Evolutionary conservation across 768 basidiomycete genomes (phyloP), one percentile per base, ranked within the genome.

Genomic region (Kwoniella dejecticola): DNA sequence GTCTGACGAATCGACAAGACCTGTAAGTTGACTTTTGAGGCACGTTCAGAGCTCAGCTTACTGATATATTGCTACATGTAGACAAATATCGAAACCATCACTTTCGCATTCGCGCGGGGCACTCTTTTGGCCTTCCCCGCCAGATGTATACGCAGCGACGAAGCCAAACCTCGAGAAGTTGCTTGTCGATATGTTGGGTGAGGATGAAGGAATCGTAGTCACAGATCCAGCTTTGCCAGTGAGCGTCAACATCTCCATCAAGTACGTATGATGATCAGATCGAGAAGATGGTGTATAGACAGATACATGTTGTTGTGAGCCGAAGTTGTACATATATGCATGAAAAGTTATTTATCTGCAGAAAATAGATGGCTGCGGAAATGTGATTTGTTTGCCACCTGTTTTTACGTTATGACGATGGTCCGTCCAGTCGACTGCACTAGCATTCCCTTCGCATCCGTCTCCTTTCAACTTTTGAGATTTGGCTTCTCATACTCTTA

Each of bases 51-150:
- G 27, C n/a, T 41, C 24, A 24, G 45, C 45, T 47, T 3, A 50
- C 17, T n/a, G 21, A 30, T 12, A 26, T 1, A n/a, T n/a, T n/a
- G n/a, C n/a, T 26, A 24, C 17, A 24, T 24, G 17, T 31, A 4
- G 96, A 66, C 96, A 98, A 86, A 89, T 98, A 81, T 95, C 93
- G 81, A 92, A 88, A 74, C 96, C 96, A 0, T 98, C 96, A 0
- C 79, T 99, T 17, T 90, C 94, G 3, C 64, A 63, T 33, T 49
- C 67, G 0, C 85, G 87, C 0, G 82, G 86, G 4, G 83, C 83
- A 23, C 87, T 98, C 38, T 99, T 96, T 82, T 86, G 93, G 77
- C 91, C 95, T 78, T 90, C 90, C 1, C 95, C 96, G 7, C 90
- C 91, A 4, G 90, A 91, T 73, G 84, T 99, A 13, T 91, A 96